These are phyloP conservation scores for Goffeauzyma gilvescens DNA, from an alignment of 768 basidiomycete species.

Conservation along the genomic window DNA sequence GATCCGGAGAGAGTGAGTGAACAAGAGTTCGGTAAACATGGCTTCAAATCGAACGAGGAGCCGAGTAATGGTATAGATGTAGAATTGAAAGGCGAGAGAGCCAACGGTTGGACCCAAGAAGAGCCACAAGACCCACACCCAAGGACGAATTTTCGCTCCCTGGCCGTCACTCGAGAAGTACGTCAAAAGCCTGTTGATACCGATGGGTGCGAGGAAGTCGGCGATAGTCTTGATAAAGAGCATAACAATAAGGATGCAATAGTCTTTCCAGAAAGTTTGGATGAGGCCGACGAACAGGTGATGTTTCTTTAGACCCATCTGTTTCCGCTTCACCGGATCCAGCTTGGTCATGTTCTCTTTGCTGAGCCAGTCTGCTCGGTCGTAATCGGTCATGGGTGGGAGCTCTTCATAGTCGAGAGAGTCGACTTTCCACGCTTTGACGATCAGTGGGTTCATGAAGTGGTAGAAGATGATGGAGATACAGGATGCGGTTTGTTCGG, in stretches of 20 bases:
- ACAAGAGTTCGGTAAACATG: conserved; percentile 48
- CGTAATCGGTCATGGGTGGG: conserved; percentile 39
- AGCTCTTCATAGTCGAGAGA: conserved; percentile 30
- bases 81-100: conserved; percentile 40
- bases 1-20: conserved; percentile 61
- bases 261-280: conserved; percentile 26
- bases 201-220: conserved; percentile 33
- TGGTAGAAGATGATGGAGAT: conserved; percentile 37
- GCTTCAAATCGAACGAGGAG: conserved; percentile 39
- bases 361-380: conserved; percentile 26
- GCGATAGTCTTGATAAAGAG: conserved; percentile 17
- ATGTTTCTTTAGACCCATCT: conserved; percentile 32
- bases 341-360: conserved; percentile 25
- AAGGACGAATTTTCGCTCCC: conserved; percentile 41
- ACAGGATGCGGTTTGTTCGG: conserved; percentile 40
- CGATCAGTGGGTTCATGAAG: conserved; percentile 39
- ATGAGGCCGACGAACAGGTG: conserved; percentile 40
- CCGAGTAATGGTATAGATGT: conserved; percentile 35
- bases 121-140: conserved; percentile 47
- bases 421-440: conserved; percentile 25
- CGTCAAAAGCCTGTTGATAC: conserved; percentile 35
- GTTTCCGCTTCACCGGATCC: conserved; percentile 31
- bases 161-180: conserved; percentile 32
- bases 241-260: conserved; percentile 13
- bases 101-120: conserved; percentile 26